Conservation (phyloP, 192 early-diverging fungal genomes). For the Coemansia sp. region DNA sequence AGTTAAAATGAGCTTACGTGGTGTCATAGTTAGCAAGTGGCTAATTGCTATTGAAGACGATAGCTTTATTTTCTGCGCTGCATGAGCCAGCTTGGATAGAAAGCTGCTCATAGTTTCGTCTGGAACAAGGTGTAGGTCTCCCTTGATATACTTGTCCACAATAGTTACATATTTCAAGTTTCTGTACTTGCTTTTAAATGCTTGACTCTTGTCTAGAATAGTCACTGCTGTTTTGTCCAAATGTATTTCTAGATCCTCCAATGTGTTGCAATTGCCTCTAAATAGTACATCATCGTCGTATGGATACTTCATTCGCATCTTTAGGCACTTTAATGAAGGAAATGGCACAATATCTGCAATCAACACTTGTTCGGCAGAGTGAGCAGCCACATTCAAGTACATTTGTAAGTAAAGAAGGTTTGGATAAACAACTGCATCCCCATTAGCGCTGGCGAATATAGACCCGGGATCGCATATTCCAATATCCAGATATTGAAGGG, state of each 20-base stretch:
- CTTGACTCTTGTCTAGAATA: not conserved
- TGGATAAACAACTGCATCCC: not conserved
- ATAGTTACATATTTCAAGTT: not conserved
- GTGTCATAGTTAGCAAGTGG: not conserved
- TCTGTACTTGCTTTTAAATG: not conserved
- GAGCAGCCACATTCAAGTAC: not conserved
- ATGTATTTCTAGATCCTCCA: conserved; percentile 3
- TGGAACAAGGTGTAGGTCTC: not conserved
- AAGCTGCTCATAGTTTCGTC: not conserved
- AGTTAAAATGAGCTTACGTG: not conserved
- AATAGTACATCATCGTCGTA: conserved; percentile 14
- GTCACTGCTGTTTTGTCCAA: not conserved
- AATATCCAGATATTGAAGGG: not conserved
- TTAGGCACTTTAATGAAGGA: not conserved
- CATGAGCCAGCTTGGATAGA: too few relatives aligned
- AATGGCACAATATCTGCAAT: conserved; percentile 2
- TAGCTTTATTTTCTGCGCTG: not conserved
- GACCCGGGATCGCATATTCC: too few relatives aligned
- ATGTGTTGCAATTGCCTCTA: conserved; percentile 10
- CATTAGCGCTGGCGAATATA: not conserved
- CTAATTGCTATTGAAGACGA: not conserved
- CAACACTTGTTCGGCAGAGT: not conserved
- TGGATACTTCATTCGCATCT: not conserved
- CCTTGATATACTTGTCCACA: not conserved
- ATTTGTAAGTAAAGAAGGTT: not conserved